Base-by-base conservation (phyloP, 1,284 basidiomycete genomes). In the Lentinus polychrous region DNA sequence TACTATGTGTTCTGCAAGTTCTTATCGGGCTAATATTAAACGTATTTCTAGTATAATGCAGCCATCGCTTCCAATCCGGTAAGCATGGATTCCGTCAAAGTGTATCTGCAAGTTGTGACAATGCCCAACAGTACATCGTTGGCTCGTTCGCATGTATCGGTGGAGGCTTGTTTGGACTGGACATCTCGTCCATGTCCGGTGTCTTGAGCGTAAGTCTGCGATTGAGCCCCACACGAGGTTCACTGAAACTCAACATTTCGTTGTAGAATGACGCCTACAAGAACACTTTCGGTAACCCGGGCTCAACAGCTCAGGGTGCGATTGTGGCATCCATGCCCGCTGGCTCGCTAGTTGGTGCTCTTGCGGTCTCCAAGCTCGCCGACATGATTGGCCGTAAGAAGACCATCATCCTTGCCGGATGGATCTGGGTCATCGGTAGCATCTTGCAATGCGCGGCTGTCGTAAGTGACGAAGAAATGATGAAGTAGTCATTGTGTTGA, bases 151-250 rank as follows among this genome's bases (percentile, higher is more conserved):
- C 86, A 65, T 86, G 84, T 62, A 88, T 89, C 55, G 85, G 86
- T 46, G 86, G 86, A 55, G 81, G 82, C 46, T 74, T 88, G 39
- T 87, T 87, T 61, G 84, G 86, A 59, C 62, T 86, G 68, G 86
- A 89, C 72, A 88, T 88, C 59, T 85, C 83, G 60, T 86, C 83
- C 61, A 87, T 88, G 86, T 84, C 83, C 52, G 84, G 81, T n/a
- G 83, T 87, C 43, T 66, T 87, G 58, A 82, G 68, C 55, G 83
- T 83, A 56, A 52, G 78, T 63, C 11, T 17, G 23, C 36, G 10
- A n/a, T n/a, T n/a, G n/a, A 18, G 18, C 34, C 22, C 18, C n/a
- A 12, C 42, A 14, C 23, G 31, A 15, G n/a, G 38, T 10, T n/a
- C 42, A 20, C 10, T 5, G 20, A 14, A 4, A 24, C 27, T 48